phyloP scores from a whole-genome alignment of 495 filamentous ascomycete species.

The Venustampulla echinocandica region DNA sequence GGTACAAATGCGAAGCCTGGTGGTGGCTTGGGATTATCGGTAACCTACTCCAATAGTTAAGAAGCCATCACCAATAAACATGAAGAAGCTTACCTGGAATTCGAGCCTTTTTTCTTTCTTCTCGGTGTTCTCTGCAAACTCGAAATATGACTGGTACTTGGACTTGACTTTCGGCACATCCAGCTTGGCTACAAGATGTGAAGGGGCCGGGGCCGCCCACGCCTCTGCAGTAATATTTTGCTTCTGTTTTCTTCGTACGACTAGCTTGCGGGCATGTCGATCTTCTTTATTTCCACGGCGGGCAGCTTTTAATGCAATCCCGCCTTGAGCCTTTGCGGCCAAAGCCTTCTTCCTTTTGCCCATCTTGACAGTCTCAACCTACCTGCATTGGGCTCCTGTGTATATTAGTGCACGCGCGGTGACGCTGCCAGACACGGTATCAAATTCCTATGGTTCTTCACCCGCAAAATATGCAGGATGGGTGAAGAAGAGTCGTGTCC shows the following conservation, averaged over 20 bases:
- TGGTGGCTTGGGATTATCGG: slow-evolving; percentile 43
- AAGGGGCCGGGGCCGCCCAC: slow-evolving; percentile 18
- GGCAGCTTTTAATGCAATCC: background rate
- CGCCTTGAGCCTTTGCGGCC: background rate
- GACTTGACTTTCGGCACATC: slow-evolving; percentile 27
- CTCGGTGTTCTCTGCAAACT: slow-evolving; percentile 45
- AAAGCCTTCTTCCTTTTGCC: slow-evolving; percentile 10
- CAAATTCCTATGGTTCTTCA: slow-evolving; percentile 1
- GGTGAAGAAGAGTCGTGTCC: background rate
- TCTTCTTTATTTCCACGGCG: slow-evolving; percentile 12
- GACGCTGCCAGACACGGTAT: slow-evolving; percentile 3
- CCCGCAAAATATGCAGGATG: slow-evolving; percentile 1
- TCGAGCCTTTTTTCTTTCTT: slow-evolving; percentile 48
- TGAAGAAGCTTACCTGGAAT: slow-evolving; percentile 10
- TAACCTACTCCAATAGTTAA: slow-evolving; percentile 33
- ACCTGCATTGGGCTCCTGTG: slow-evolving; percentile 4
- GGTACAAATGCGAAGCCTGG: slow-evolving; percentile 78
- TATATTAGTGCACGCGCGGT: slow-evolving; percentile 4
- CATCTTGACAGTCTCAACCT: slow-evolving; percentile 12
- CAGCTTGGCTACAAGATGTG: slow-evolving; percentile 19
- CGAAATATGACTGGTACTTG: slow-evolving; percentile 45
- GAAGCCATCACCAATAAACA: background rate
- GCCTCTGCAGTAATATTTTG: slow-evolving; percentile 10
- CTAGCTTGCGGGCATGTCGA: slow-evolving; percentile 12
- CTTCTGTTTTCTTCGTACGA: slow-evolving; percentile 12